Evolutionary conservation across 2,329 filamentous ascomycete genomes (phyloP).

Genomic region (Clarireedia hainanense): DNA sequence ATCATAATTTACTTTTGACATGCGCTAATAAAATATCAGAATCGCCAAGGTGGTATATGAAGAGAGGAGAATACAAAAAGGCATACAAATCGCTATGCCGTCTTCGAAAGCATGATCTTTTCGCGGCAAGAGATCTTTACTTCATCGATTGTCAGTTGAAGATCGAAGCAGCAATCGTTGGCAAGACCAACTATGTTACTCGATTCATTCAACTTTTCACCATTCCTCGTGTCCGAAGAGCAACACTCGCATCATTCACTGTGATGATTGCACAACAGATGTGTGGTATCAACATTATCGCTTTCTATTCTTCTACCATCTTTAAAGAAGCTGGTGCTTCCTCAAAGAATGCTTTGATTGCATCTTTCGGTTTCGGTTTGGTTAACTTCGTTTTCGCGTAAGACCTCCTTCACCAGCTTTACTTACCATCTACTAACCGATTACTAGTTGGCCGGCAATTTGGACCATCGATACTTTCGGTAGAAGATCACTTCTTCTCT

Average conservation of each 20-base stretch:
- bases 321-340: constrained; percentile 49
- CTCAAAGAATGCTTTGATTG: constrained; percentile 47
- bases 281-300: constrained; percentile 54
- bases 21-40: constrained; percentile 29
- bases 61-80: constrained; percentile 35
- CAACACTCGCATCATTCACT: constrained; percentile 66
- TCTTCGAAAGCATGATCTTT: constrained; percentile 49
- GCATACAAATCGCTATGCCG: constrained; percentile 50
- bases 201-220: constrained; percentile 61
- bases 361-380: constrained; percentile 56
- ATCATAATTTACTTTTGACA: not conserved
- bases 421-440: constrained; percentile 44
- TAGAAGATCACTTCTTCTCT: constrained; percentile 50
- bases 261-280: constrained; percentile 55
- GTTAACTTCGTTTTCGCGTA: constrained; percentile 45
- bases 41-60: constrained; percentile 43
- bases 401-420: not conserved
- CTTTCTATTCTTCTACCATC: constrained; percentile 64
- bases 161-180: constrained; percentile 22
- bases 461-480: constrained; percentile 58
- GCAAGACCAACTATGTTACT: constrained; percentile 44
- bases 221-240: constrained; percentile 60
- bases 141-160: constrained; percentile 47
- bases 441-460: constrained; percentile 52
- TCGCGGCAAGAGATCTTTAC: constrained; percentile 55